phyloP scores from a whole-genome alignment of 495 filamentous ascomycete genomes.

The Parmelia sp. region DNA sequence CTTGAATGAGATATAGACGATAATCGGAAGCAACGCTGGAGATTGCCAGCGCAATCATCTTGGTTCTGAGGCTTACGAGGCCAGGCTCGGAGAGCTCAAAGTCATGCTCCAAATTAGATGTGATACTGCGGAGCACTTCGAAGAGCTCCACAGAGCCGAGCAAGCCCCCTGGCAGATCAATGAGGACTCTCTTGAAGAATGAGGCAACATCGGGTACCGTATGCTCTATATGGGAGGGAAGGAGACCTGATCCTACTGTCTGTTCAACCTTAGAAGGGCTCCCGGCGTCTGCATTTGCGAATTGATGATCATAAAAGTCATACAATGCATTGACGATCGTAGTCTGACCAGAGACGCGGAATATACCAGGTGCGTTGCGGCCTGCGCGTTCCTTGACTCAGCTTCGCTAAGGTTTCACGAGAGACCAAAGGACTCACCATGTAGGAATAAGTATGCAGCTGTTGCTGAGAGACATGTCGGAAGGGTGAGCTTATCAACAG shows the following conservation, averaged over 20 bases:
- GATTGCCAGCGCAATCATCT: conserved; percentile 59
- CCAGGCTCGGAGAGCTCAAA: conserved; percentile 44
- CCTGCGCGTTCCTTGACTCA: conserved; percentile 23
- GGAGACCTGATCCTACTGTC: conserved; percentile 24
- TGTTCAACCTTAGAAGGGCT: conserved; percentile 24
- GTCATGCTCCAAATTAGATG: conserved; percentile 46
- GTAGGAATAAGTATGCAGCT: conserved; percentile 55
- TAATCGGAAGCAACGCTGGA: conserved; percentile 49
- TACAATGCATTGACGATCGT: conserved; percentile 51
- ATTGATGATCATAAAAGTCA: conserved; percentile 51
- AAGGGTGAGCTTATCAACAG: conserved; percentile 55
- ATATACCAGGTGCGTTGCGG: conserved; percentile 51
- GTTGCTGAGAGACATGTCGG: conserved; percentile 73
- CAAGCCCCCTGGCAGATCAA: conserved; percentile 66
- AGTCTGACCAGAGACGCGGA: conserved; percentile 56
- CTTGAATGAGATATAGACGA: conserved; percentile 57
- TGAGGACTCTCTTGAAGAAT: conserved; percentile 63
- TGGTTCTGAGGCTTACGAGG: conserved; percentile 48
- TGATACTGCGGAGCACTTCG: conserved; percentile 57
- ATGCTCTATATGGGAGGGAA: conserved; percentile 22
- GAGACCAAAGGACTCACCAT: conserved; percentile 47
- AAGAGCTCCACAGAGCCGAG: conserved; percentile 63
- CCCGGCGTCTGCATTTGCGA: conserved; percentile 38
- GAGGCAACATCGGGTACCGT: conserved; percentile 63
- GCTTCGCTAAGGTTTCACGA: neutral